Percentiles rank a stretch among this genome's conserved stretches.
phyloP scores from a whole-genome alignment of 495 filamentous ascomycete genomes.

The Penicillium coffeae region DNA sequence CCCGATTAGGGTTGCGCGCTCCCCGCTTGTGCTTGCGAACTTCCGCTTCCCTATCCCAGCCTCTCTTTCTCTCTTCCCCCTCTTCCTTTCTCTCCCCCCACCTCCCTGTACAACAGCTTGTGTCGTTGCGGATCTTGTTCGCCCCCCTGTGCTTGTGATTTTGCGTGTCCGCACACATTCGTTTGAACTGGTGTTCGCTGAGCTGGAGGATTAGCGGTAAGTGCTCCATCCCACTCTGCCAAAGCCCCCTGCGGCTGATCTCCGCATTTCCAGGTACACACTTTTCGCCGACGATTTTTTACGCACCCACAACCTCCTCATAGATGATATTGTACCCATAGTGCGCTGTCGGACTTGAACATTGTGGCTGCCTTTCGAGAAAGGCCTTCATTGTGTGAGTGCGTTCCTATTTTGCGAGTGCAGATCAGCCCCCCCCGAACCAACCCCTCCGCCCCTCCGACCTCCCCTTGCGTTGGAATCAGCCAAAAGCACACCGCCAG shows the following conservation, averaged over 20 bases:
- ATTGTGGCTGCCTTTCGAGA: conserved; percentile 20
- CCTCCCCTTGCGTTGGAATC: conserved; percentile 37
- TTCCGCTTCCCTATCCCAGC: conserved; percentile 24
- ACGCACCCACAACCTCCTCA: conserved; percentile 1
- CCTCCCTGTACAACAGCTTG: conserved; percentile 38
- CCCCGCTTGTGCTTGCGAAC: conserved; percentile 28
- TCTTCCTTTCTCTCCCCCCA: conserved; percentile 25
- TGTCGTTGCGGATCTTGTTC: conserved; percentile 21
- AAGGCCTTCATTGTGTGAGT: conserved; percentile 47
- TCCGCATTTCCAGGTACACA: conserved; percentile 29
- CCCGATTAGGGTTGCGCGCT: conserved; percentile 24
- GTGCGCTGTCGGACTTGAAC: conserved; percentile 5
- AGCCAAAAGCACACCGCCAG: conserved; percentile 34
- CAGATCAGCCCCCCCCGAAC: conserved; percentile 32
- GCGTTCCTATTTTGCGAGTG: conserved; percentile 25
- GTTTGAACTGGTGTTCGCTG: conserved; percentile 22
- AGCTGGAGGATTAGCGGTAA: conserved; percentile 22
- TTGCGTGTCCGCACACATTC: conserved; percentile 20
- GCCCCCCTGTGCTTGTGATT: conserved; percentile 14
- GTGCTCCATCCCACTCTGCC: conserved; percentile 25
- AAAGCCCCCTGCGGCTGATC: conserved; percentile 26
- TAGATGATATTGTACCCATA: conserved; percentile 14
- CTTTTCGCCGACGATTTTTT: conserved; percentile 9
- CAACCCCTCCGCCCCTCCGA: conserved; percentile 42
- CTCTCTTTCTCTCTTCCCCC: conserved; percentile 28